A percentile compares a stretch with the other conserved stretches of the same genome.
phyloP scores from a whole-genome alignment of 768 basidiomycete genomes.

The Roridomyces roridus region DNA sequence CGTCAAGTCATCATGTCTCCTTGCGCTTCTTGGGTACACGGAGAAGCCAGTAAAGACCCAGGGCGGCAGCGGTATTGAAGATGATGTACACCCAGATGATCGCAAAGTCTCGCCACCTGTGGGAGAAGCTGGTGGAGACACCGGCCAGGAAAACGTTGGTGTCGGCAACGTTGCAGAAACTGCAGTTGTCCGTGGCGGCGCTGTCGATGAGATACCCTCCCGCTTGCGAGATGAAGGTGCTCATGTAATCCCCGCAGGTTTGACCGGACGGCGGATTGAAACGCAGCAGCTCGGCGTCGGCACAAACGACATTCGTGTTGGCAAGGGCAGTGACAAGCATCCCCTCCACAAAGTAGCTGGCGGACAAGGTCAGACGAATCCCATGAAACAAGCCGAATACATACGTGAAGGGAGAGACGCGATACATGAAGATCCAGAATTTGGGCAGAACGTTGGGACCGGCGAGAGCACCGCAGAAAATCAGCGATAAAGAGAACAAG shows the following conservation, averaged over 20 bases:
- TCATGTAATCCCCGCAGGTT: slow-evolving; percentile 60
- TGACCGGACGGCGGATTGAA: slow-evolving; percentile 59
- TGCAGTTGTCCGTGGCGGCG: slow-evolving; percentile 54
- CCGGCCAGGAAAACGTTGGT: slow-evolving; percentile 63
- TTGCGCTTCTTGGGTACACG: slow-evolving; percentile 23
- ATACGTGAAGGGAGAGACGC: slow-evolving; percentile 34
- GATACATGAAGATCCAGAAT: slow-evolving; percentile 45
- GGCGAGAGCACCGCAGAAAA: slow-evolving; percentile 38
- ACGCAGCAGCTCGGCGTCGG: slow-evolving; percentile 54
- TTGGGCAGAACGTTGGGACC: not conserved
- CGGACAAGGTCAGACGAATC: no score
- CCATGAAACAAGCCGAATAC: no score
- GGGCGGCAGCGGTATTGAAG: slow-evolving; percentile 51
- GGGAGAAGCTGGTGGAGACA: slow-evolving; percentile 57
- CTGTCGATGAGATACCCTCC: slow-evolving; percentile 67
- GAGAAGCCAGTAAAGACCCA: slow-evolving; percentile 19
- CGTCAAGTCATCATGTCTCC: slow-evolving; percentile 2
- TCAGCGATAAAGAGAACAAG: slow-evolving; percentile 44
- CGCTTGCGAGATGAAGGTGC: slow-evolving; percentile 49
- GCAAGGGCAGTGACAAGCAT: slow-evolving; percentile 32
- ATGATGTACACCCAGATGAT: slow-evolving; percentile 53
- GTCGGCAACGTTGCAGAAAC: slow-evolving; percentile 62
- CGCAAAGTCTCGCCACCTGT: slow-evolving; percentile 62
- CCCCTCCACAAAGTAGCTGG: slow-evolving; percentile 40
- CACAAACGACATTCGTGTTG: slow-evolving; percentile 50